Base-by-base conservation (phyloP, 306 rosid species). In the Cicer arietinum region DNA sequence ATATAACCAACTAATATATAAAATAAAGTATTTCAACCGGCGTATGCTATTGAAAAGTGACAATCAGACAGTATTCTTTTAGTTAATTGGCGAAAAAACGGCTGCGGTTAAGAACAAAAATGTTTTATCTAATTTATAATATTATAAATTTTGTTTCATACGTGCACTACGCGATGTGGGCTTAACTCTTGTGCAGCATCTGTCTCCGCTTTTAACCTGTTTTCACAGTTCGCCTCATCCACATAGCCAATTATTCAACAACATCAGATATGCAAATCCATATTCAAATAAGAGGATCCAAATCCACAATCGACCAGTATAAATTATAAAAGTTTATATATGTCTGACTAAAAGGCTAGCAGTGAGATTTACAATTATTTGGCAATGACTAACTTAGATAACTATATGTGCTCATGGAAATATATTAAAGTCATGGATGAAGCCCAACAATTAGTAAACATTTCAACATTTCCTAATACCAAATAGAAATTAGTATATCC, bases 361-460 rank as follows among this genome's bases (percentile, higher is more conserved):
- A 60, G 18, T 30, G 67, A 35, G 37, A 60, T 60, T 60, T 60
- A 60, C 67, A 60, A 35, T 60, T 13, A 60, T 35, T 67, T 67
- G 73, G 11, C 42, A 67, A 45, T 20, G 18, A 8, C 42, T 46
- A 67, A 10, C 6, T 46, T 48, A 20, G 35, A 62, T 58, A 61
- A 59, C 17, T 46, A 10, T 46, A 48, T 48, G 40, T 13, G 59
- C 70, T 74, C 61, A 16, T 62, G 73, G 42, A 67, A 77, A 25
- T 62, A 59, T 43, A 60, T 35, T n/a, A 60, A 53, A 48, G 14
- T 39, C 67, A 73, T 51, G 76, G 39, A 60, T 13, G 63, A 47
- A 68, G 63, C 58, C 12, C 22, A 13, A 14, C 71, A 46, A 61
- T 58, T 17, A 30, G 37, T 30, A 30, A 30, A 4, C 37, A 30